Conservation (phyloP, 106 monocot species). For the Dendrobium nobile region DNA sequence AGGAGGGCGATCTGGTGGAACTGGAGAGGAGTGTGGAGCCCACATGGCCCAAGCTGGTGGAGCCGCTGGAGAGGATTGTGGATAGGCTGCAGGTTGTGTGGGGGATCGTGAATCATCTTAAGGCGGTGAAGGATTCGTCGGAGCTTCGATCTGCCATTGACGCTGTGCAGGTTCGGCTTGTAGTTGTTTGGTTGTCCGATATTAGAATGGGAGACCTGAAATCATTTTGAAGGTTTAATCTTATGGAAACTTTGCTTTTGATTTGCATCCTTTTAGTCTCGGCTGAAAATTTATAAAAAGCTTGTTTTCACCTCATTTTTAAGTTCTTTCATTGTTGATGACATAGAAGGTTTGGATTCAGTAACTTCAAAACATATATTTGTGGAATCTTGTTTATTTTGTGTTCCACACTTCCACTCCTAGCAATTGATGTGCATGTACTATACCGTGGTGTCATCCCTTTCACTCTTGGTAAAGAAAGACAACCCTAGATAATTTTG, state of each 20-base stretch:
- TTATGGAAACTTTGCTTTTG: background rate
- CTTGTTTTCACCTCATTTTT: background rate
- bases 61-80: slow-evolving; percentile 82
- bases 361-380: background rate
- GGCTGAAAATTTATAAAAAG: background rate
- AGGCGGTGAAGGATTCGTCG: slow-evolving; percentile 83
- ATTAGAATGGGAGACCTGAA: background rate
- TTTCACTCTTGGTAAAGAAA: background rate
- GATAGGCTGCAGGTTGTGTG: slow-evolving; percentile 82
- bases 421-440: background rate
- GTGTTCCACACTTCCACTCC: background rate
- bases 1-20: slow-evolving; percentile 74
- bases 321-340: background rate
- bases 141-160: slow-evolving; percentile 92
- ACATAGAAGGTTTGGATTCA: background rate
- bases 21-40: slow-evolving; percentile 79
- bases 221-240: background rate
- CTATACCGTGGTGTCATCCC: no score
- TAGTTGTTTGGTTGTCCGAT: background rate
- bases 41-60: slow-evolving; percentile 78
- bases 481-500: background rate
- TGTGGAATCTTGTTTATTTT: background rate
- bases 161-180: slow-evolving; percentile 67
- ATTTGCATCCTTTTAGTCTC: background rate
- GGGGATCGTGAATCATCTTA: slow-evolving; percentile 88